phyloP scores from a whole-genome alignment of 2,329 filamentous ascomycete species.

The Exophiala phaeomuriformis region DNA sequence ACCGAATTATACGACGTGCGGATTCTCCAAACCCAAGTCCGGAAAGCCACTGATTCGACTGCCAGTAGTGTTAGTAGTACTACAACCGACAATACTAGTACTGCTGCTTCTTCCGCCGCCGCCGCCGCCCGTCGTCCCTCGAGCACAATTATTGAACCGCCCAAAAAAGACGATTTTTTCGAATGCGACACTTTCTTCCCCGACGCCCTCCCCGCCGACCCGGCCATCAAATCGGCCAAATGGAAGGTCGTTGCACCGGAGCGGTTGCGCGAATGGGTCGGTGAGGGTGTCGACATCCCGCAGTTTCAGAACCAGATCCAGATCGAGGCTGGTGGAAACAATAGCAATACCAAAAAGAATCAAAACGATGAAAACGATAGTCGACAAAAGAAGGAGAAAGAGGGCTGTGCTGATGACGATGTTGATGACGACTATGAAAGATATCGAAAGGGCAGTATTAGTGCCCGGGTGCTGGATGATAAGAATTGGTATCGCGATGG shows the following conservation, averaged over 20 bases:
- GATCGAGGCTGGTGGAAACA: not conserved
- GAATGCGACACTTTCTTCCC: constrained; percentile 47
- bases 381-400: not conserved
- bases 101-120: too few relatives aligned
- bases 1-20: constrained; percentile 17
- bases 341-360: constrained; percentile 5
- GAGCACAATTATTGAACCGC: too few relatives aligned
- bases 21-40: constrained; percentile 29
- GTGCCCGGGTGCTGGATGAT: constrained; percentile 26
- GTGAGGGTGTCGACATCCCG: constrained; percentile 9
- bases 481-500: constrained; percentile 40
- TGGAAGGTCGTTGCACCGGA: constrained; percentile 4
- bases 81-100: not conserved
- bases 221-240: constrained; percentile 18
- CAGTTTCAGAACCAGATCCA: constrained; percentile 21
- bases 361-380: constrained; percentile 20
- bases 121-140: too few relatives aligned
- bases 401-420: not conserved
- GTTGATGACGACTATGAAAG: constrained; percentile 3
- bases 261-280: constrained; percentile 10
- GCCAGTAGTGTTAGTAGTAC: not conserved
- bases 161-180: constrained; percentile 24
- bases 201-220: constrained; percentile 28
- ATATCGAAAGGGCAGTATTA: constrained; percentile 23
- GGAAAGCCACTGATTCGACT: not conserved